phyloP scores from a whole-genome alignment of 2,329 filamentous ascomycete genomes.

The Cercospora citrullina region DNA sequence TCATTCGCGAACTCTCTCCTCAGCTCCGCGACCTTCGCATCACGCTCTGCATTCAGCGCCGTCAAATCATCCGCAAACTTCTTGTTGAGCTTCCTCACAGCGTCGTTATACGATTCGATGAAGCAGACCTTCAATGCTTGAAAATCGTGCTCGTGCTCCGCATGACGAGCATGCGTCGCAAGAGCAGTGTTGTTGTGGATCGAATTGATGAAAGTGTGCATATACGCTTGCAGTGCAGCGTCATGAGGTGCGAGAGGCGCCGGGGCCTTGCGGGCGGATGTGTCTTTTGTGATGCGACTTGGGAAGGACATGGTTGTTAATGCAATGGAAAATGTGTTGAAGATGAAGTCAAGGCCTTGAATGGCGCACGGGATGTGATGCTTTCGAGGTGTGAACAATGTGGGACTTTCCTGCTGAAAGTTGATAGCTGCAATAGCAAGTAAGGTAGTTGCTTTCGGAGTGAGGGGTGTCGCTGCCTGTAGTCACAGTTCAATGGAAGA shows the following conservation, averaged over 20 bases:
- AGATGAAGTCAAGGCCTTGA: background rate
- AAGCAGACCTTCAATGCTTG: background rate
- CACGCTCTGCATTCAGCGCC: background rate
- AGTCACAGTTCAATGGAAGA: background rate
- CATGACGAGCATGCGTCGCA: background rate
- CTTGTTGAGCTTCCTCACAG: background rate
- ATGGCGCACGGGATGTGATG: background rate
- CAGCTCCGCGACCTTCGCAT: background rate
- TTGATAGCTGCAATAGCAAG: background rate
- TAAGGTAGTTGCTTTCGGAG: background rate
- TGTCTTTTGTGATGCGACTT: background rate
- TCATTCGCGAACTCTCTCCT: background rate
- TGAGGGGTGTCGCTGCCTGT: background rate
- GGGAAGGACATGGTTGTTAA: background rate
- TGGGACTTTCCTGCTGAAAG: background rate
- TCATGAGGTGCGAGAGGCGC: background rate
- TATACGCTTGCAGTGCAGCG: slow-evolving; percentile 4
- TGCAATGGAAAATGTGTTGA: background rate
- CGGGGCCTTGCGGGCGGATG: background rate
- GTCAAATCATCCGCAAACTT: background rate
- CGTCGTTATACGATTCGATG: background rate
- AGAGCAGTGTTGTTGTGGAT: background rate
- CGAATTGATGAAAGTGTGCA: background rate
- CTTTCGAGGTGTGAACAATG: background rate
- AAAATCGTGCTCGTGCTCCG: background rate